phyloP scores from a whole-genome alignment of 768 basidiomycete species.

The Candolleomyces eurysporus region DNA sequence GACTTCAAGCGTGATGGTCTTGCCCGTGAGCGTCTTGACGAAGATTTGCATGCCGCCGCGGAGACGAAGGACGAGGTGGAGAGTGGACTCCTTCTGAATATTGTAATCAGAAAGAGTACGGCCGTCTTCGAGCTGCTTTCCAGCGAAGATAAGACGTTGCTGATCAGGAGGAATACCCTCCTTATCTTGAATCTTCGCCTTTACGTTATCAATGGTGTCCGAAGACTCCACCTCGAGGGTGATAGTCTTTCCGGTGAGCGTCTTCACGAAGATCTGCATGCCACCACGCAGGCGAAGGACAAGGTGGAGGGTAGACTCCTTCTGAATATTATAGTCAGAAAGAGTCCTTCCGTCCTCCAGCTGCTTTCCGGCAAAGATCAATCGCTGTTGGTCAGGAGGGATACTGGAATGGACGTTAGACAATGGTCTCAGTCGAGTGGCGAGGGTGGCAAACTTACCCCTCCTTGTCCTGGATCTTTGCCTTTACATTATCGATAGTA shows the following conservation, averaged over 20 bases:
- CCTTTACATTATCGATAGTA: constrained; percentile 70
- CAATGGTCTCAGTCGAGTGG: neutral
- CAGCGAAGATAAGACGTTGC: constrained; percentile 89
- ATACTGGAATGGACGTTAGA: constrained; percentile 39
- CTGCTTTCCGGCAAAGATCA: constrained; percentile 84
- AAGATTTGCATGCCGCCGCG: constrained; percentile 93
- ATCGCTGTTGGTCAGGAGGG: constrained; percentile 75
- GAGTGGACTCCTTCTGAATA: constrained; percentile 87
- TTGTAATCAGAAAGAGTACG: constrained; percentile 90
- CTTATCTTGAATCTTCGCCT: constrained; percentile 89
- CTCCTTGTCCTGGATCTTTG: constrained; percentile 90
- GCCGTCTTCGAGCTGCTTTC: constrained; percentile 92
- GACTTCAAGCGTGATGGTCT: constrained; percentile 92
- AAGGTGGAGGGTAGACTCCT: constrained; percentile 88
- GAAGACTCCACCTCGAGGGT: constrained; percentile 84
- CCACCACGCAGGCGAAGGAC: constrained; percentile 92
- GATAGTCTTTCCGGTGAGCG: constrained; percentile 86
- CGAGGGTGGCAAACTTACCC: constrained; percentile 42
- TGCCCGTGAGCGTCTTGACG: constrained; percentile 84
- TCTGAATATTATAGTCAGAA: constrained; percentile 92
- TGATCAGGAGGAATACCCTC: constrained; percentile 86
- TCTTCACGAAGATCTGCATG: constrained; percentile 85
- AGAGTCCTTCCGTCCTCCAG: constrained; percentile 82
- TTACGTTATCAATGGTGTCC: constrained; percentile 75
- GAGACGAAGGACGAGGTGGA: constrained; percentile 79